phyloP scores from a whole-genome alignment of 2,329 filamentous ascomycete genomes.

The Colletotrichum eremochloae region DNA sequence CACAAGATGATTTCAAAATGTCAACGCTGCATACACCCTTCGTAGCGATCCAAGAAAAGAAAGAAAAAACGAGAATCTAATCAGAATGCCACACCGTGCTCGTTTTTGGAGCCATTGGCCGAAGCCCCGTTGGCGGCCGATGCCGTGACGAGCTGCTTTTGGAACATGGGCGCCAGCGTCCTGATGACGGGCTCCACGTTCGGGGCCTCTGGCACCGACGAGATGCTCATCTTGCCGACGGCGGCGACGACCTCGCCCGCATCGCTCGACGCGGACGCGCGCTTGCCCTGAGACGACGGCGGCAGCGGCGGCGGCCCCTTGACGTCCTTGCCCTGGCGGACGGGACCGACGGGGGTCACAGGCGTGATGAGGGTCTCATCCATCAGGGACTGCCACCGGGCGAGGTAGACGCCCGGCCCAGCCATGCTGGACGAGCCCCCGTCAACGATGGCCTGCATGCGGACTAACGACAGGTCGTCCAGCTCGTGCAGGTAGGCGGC shows the following conservation, averaged over 20 bases:
- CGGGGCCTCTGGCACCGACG: constrained; percentile 51
- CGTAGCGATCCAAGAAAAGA: not conserved
- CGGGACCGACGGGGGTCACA: constrained; percentile 61
- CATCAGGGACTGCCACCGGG: constrained; percentile 78
- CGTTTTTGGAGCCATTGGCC: not conserved
- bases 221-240: constrained; percentile 49
- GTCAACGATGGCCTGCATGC: constrained; percentile 70
- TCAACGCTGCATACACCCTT: not conserved
- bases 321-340: constrained; percentile 68
- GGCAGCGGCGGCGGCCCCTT: constrained; percentile 55
- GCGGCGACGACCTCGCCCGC: constrained; percentile 46
- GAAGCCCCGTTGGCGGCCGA: not conserved
- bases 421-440: constrained; percentile 52
- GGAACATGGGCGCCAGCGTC: constrained; percentile 56
- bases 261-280: constrained; percentile 50
- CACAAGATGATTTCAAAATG: no score
- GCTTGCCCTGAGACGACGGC: constrained; percentile 59
- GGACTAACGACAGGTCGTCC: constrained; percentile 63
- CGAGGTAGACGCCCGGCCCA: constrained; percentile 80
- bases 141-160: constrained; percentile 47
- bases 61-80: not conserved
- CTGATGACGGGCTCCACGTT: constrained; percentile 59
- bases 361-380: constrained; percentile 80
- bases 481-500: constrained; percentile 70
- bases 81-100: not conserved